Percentiles rank a stretch among this genome's conserved stretches.
phyloP scores from a whole-genome alignment of 225 moss, liverwort and hornwort species.

The Climacium dendroides region DNA sequence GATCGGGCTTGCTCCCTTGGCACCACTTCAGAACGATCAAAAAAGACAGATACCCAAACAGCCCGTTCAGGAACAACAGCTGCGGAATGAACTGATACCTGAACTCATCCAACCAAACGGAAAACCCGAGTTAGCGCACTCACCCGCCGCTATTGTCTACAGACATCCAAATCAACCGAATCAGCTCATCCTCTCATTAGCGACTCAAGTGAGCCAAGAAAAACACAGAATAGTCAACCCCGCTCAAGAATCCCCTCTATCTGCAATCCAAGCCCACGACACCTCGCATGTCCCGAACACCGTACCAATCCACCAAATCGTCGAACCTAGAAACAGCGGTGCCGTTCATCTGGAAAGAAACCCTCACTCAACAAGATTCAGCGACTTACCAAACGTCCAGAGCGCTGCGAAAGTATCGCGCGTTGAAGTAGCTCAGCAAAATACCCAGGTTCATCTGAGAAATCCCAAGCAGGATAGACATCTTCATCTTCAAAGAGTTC shows the following conservation, averaged over 20 bases:
- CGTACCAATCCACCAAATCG: background rate
- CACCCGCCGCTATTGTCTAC: background rate
- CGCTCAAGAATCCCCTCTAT: background rate
- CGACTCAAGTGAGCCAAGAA: no score
- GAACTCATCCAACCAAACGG: background rate
- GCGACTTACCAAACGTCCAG: slow-evolving; percentile 64
- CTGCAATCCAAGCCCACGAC: background rate
- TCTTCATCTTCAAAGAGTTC: slow-evolving; percentile 99
- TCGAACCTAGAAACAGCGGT: background rate
- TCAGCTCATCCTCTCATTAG: background rate
- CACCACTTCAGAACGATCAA: slow-evolving; percentile 92
- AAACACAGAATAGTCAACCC: background rate
- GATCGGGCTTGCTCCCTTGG: slow-evolving; percentile 85
- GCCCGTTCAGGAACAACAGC: slow-evolving; percentile 65
- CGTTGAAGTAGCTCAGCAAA: slow-evolving; percentile 83
- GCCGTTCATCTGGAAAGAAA: background rate
- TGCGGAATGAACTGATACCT: slow-evolving; percentile 98
- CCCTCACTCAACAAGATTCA: background rate
- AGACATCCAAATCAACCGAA: background rate
- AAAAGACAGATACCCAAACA: slow-evolving; percentile 61
- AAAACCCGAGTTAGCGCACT: background rate
- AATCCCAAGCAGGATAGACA: slow-evolving; percentile 89
- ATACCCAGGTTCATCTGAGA: slow-evolving; percentile 93
- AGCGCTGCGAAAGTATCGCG: slow-evolving; percentile 51
- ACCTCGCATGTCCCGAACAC: background rate